These are phyloP conservation scores for Saccharum hybrid DNA, from an alignment of 202 grass and related monocot species.

Conservation along the genomic window DNA sequence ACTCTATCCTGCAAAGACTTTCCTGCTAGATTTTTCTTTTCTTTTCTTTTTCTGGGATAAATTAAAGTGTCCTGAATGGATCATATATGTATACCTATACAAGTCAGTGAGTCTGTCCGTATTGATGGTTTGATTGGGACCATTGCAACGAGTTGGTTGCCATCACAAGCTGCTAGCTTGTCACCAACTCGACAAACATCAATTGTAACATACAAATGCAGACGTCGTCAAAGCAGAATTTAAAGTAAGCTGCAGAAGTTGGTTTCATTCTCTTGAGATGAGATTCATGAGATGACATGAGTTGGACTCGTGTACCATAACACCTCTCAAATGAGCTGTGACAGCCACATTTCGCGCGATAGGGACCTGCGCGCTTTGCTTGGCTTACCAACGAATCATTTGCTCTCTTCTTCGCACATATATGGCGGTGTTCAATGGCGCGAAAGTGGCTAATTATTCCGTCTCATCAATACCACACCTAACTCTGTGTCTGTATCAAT, in stretches of 20 bases:
- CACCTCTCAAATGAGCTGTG: background rate
- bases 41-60: background rate
- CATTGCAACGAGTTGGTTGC: background rate
- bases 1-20: background rate
- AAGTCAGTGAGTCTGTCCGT: background rate
- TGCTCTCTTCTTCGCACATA: background rate
- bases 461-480: background rate
- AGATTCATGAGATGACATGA: no score
- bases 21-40: background rate
- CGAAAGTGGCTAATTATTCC: background rate
- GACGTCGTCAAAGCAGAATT: conserved; percentile 37
- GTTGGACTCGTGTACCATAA: background rate
- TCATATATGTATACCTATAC: background rate
- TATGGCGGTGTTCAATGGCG: background rate
- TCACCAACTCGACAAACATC: background rate
- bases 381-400: background rate
- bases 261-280: conserved; percentile 8
- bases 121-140: conserved; percentile 50
- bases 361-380: background rate
- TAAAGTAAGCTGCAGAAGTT: conserved; percentile 51
- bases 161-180: background rate
- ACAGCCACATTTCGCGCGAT: background rate
- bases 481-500: background rate
- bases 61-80: conserved; percentile 29
- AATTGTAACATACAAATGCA: conserved; percentile 32